These are phyloP conservation scores for Penicillium soppii DNA, from an alignment of 495 filamentous ascomycete genomes.

Conservation along the genomic window DNA sequence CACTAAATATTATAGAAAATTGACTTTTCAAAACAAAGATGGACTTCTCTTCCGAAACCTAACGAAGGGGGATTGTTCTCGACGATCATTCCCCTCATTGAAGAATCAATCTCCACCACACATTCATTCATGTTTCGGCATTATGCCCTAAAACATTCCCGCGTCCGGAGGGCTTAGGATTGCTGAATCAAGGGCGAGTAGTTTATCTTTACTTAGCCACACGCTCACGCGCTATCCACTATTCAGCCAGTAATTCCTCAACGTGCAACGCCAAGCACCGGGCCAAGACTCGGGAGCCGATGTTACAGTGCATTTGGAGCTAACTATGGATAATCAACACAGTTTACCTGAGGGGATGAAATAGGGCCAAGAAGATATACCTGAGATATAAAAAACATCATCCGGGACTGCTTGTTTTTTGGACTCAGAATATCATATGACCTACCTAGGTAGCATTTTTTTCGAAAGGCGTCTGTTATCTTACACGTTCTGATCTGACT, in stretches of 20 bases:
- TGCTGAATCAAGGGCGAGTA: not conserved
- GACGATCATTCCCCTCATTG: not conserved
- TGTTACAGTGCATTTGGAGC: slow-evolving; percentile 12
- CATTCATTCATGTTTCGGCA: not conserved
- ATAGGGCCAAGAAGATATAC: not conserved
- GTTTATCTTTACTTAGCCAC: not conserved
- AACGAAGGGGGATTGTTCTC: not conserved
- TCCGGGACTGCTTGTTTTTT: no score
- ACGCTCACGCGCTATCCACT: not conserved
- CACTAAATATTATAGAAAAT: not conserved
- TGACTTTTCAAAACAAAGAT: no score
- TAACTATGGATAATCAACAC: not conserved
- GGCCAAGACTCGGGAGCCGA: slow-evolving; percentile 13
- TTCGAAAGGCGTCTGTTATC: no score
- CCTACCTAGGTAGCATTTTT: no score
- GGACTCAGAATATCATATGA: not conserved
- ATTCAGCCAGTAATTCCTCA: not conserved
- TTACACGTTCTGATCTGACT: not conserved
- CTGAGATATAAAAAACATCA: not conserved
- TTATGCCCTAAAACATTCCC: not conserved
- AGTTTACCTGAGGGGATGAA: not conserved
- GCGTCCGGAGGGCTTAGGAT: not conserved
- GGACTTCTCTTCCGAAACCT: no score
- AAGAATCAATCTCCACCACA: not conserved
- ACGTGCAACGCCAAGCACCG: slow-evolving; percentile 20